A percentile compares a stretch with the other conserved stretches of the same genome.
These are phyloP conservation scores for Diplodia scrobiculata DNA, from an alignment of 2,329 filamentous ascomycete genomes.

Conservation along the genomic window DNA sequence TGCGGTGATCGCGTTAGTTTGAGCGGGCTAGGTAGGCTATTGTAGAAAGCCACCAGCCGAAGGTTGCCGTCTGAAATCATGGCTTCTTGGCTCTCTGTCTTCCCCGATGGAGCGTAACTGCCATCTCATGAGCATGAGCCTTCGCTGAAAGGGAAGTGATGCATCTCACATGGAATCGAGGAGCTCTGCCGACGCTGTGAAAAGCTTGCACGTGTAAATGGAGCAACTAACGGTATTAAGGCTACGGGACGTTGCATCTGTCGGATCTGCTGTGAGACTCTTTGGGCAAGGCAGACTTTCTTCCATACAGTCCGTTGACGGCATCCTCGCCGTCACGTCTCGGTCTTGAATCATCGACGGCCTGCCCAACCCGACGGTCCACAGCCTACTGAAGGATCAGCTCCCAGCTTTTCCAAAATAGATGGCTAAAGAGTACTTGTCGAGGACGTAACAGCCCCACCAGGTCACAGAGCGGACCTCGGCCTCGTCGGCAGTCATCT, in stretches of 20 bases:
- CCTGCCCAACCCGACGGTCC: constrained; percentile 1
- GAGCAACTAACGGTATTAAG: neutral
- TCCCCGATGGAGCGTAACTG: neutral
- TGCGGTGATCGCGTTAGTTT: neutral
- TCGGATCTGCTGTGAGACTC: neutral
- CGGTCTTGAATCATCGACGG: constrained; percentile 6
- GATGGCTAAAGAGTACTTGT: neutral
- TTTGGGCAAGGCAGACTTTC: neutral
- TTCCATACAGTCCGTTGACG: neutral
- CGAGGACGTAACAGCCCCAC: constrained; percentile 16
- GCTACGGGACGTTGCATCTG: neutral
- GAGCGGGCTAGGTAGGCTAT: neutral
- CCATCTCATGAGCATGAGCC: neutral
- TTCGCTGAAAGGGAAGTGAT: neutral
- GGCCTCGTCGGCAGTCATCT: neutral
- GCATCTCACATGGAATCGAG: neutral
- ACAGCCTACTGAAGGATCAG: neutral
- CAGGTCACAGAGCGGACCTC: constrained; percentile 10
- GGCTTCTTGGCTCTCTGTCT: neutral
- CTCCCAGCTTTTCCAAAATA: no score
- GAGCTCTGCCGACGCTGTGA: neutral
- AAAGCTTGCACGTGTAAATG: neutral
- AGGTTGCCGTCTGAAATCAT: constrained; percentile 1
- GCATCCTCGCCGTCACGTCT: neutral
- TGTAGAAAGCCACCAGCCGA: neutral